A percentile compares a stretch with the other conserved stretches of the same genome.
Evolutionary conservation across 495 filamentous ascomycete species (phyloP).

Genomic region (Clavariopsis aquatica): DNA sequence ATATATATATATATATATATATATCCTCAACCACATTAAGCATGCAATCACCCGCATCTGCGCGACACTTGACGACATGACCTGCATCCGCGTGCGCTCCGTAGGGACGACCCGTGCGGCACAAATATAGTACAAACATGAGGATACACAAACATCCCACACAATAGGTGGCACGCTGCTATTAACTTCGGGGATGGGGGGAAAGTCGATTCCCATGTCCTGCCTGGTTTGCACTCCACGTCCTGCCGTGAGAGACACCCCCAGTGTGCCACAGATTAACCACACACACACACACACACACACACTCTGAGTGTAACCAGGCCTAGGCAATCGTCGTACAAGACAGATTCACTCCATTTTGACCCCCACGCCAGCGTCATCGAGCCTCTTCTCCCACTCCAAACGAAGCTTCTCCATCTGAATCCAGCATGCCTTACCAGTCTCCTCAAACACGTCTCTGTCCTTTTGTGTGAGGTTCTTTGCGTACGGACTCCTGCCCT

Average conservation of each 20-base stretch:
- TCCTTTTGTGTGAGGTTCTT: conserved; percentile 63
- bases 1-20: too few relatives aligned
- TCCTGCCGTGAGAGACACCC: too few relatives aligned
- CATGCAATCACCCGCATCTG: background rate
- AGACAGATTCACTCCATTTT: conserved; percentile 8
- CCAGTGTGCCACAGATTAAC: too few relatives aligned
- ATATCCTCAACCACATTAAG: too few relatives aligned
- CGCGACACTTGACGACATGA: background rate
- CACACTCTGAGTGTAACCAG: background rate
- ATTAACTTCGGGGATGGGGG: background rate
- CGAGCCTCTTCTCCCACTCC: conserved; percentile 71
- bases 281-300: too few relatives aligned
- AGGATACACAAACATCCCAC: background rate
- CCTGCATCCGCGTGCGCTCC: background rate
- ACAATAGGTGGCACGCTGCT: background rate
- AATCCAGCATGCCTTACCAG: conserved; percentile 73
- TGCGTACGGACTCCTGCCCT: conserved; percentile 59
- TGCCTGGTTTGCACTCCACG: too few relatives aligned
- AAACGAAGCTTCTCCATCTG: conserved; percentile 80
- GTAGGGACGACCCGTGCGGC: background rate
- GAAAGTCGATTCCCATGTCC: too few relatives aligned
- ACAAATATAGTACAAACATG: background rate
- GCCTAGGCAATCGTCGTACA: background rate
- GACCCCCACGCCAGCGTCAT: conserved; percentile 43
- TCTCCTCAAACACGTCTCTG: conserved; percentile 69